Conservation (phyloP, 1,139 yeast species). For the Pichia sp. region DNA sequence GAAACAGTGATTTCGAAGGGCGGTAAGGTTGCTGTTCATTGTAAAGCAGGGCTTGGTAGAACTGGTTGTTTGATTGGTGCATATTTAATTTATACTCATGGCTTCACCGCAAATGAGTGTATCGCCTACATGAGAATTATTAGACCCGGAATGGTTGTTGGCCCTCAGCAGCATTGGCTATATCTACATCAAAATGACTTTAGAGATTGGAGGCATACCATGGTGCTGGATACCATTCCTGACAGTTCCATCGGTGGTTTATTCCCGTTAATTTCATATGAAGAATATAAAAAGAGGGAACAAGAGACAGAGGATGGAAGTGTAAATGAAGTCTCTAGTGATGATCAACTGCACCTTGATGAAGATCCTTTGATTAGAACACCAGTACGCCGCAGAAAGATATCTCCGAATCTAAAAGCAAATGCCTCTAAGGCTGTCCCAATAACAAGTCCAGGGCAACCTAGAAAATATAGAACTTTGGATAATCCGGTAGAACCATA, state of each 20-base stretch:
- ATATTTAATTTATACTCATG: constrained; percentile 89
- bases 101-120: constrained; percentile 94
- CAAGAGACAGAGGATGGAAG: constrained; percentile 29
- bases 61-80: constrained; percentile 98
- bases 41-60: constrained; percentile 96
- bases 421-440: constrained; percentile 66
- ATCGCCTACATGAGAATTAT: constrained; percentile 94
- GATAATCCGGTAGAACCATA: constrained; percentile 23
- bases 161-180: constrained; percentile 98
- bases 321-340: constrained; percentile 25
- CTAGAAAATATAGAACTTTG: constrained; percentile 51
- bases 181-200: constrained; percentile 93
- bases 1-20: constrained; percentile 78
- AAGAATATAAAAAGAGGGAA: constrained; percentile 42
- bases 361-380: constrained; percentile 45
- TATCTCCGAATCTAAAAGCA: constrained; percentile 61
- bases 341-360: constrained; percentile 17
- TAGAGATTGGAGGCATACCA: constrained; percentile 92
- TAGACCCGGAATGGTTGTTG: constrained; percentile 98
- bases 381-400: constrained; percentile 64
- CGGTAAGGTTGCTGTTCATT: constrained; percentile 94
- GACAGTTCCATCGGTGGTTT: constrained; percentile 72
- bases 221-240: constrained; percentile 69
- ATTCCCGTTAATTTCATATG: constrained; percentile 59
- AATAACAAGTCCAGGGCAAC: constrained; percentile 92